These are phyloP conservation scores for Cyamopsis tetragonoloba DNA, from an alignment of 306 rosid species.

Conservation along the genomic window DNA sequence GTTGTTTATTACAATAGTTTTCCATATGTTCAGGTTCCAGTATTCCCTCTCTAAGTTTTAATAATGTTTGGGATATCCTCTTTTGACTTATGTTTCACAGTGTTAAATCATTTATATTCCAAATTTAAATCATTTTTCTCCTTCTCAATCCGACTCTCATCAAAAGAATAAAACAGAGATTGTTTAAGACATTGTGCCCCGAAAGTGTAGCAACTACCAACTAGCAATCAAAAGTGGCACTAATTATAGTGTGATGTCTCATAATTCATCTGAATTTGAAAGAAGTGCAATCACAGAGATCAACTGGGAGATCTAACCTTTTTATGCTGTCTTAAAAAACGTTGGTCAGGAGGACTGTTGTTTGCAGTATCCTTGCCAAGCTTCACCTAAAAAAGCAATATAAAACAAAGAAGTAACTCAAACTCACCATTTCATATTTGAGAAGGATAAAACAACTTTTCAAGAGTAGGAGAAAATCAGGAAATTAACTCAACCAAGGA, in stretches of 20 bases:
- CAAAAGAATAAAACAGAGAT: not conserved
- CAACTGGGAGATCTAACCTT: conserved; percentile 46
- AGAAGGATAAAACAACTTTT: not conserved
- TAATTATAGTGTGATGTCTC: not conserved
- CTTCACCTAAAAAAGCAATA: conserved; percentile 40
- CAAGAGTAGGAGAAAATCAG: not conserved
- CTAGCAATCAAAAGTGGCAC: not conserved
- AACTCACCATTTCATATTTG: not conserved
- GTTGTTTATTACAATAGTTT: not conserved
- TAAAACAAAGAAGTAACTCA: conserved; percentile 25
- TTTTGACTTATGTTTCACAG: conserved; percentile 4
- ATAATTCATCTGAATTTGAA: not conserved
- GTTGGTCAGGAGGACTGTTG: conserved; percentile 42
- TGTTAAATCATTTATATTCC: not conserved
- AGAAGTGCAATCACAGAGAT: conserved; percentile 7
- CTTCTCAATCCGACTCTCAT: not conserved
- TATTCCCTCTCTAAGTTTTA: not conserved
- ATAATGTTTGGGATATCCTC: not conserved
- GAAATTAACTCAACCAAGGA: conserved; percentile 2
- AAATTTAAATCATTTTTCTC: conserved; percentile 10
- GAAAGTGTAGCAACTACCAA: not conserved
- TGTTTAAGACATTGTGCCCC: not conserved
- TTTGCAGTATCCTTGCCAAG: conserved; percentile 40
- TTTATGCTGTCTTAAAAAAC: conserved; percentile 60
- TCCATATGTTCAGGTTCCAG: conserved; percentile 1